These are phyloP conservation scores for Diaporthe aspalathi DNA, from an alignment of 2,329 filamentous ascomycete genomes.

Conservation along the genomic window DNA sequence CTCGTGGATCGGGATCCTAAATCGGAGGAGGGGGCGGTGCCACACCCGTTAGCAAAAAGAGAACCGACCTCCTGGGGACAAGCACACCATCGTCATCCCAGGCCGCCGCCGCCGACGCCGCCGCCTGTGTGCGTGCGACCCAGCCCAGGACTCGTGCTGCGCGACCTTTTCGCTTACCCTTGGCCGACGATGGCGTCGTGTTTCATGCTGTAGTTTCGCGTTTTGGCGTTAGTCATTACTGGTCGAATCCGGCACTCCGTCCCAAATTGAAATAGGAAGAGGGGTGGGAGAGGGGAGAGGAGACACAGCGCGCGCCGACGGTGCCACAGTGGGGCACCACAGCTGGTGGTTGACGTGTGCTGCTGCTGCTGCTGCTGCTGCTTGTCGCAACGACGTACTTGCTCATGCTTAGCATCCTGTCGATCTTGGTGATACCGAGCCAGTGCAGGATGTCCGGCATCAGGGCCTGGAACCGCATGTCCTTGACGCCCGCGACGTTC, in stretches of 20 bases:
- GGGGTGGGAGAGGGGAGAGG: too few relatives aligned
- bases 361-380: too few relatives aligned
- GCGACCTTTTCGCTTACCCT: constrained; percentile 62
- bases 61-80: background rate
- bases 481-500: constrained; percentile 96
- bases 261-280: background rate
- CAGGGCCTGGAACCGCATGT: constrained; percentile 96
- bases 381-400: constrained; percentile 71
- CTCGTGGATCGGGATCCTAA: constrained; percentile 85
- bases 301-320: background rate
- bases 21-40: constrained; percentile 18
- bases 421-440: constrained; percentile 98
- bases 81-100: background rate
- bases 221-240: constrained; percentile 29
- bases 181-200: constrained; percentile 88
- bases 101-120: too few relatives aligned
- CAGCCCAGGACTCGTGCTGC: constrained; percentile 2
- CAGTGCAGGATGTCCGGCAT: constrained; percentile 99
- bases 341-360: background rate
- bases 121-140: background rate
- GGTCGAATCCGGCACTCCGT: constrained; percentile 28
- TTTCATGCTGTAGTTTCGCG: constrained; percentile 74
- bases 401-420: constrained; percentile 98
- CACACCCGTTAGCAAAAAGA: constrained; percentile 39
- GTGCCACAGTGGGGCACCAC: constrained; percentile 9